Percentiles rank a stretch among this genome's conserved stretches.
phyloP scores from a whole-genome alignment of 2,329 filamentous ascomycete species.

The Ophiostoma novo-ulmi region DNA sequence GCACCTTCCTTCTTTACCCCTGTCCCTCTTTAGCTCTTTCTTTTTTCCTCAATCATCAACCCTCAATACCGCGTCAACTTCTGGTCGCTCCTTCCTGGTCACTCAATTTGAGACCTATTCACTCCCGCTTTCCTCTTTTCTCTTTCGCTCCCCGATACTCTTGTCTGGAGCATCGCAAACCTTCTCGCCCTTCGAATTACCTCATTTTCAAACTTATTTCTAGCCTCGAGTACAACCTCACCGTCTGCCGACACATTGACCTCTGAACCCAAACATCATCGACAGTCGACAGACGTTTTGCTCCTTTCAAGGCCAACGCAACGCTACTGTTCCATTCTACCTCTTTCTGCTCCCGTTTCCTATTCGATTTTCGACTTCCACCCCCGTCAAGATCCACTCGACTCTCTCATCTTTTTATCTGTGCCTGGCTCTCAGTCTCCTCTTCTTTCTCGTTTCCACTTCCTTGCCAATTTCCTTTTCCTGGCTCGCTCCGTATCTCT shows the following conservation, averaged over 20 bases:
- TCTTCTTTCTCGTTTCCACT: constrained; percentile 8
- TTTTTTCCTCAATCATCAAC: background rate
- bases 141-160: background rate
- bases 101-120: background rate
- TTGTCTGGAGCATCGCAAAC: background rate
- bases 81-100: constrained; percentile 5
- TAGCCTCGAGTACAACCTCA: background rate
- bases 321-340: constrained; percentile 12
- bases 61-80: background rate
- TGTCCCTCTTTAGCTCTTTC: background rate
- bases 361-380: constrained; percentile 14
- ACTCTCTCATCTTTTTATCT: constrained; percentile 10
- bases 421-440: background rate
- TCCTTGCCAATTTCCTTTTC: constrained; percentile 7
- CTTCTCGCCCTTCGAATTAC: background rate
- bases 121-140: background rate
- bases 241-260: background rate
- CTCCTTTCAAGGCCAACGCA: background rate
- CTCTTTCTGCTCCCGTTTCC: constrained; percentile 12
- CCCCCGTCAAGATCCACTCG: constrained; percentile 13
- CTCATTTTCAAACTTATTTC: background rate
- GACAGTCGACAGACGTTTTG: background rate
- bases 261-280: background rate
- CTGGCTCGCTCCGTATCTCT: constrained; percentile 5
- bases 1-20: background rate